Percentiles rank a stretch among this genome's conserved stretches.
These are phyloP conservation scores for Pleurotus tuber-regium DNA, from an alignment of 768 basidiomycete species.

Conservation along the genomic window DNA sequence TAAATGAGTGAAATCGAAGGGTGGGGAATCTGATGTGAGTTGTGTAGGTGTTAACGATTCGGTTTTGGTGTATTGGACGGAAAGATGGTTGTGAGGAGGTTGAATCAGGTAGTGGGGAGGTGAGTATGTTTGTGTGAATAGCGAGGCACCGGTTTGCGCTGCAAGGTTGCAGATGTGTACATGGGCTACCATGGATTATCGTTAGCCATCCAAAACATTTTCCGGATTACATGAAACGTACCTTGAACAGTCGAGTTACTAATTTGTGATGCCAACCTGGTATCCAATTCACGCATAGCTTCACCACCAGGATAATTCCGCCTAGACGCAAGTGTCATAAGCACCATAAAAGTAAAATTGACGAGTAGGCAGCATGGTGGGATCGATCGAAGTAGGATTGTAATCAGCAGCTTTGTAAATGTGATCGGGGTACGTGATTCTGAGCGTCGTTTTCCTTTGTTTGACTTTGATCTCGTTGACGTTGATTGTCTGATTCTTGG, in stretches of 20 bases:
- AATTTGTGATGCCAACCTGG: slow-evolving; percentile 13
- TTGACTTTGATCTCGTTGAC: slow-evolving; percentile 43
- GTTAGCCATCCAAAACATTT: background rate
- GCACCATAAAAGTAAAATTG: slow-evolving; percentile 52
- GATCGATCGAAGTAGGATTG: slow-evolving; percentile 41
- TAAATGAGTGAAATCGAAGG: slow-evolving; percentile 53
- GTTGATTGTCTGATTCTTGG: slow-evolving; percentile 39
- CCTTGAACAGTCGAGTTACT: background rate
- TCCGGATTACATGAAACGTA: background rate
- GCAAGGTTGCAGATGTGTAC: slow-evolving; percentile 85
- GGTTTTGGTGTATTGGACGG: slow-evolving; percentile 74
- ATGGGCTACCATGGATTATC: slow-evolving; percentile 37
- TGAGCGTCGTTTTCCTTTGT: slow-evolving; percentile 14
- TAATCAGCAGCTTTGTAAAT: slow-evolving; percentile 33
- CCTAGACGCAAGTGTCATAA: slow-evolving; percentile 58
- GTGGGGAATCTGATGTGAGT: slow-evolving; percentile 30
- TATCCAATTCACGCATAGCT: slow-evolving; percentile 64
- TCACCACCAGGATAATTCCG: slow-evolving; percentile 89
- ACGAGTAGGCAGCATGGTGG: slow-evolving; percentile 33
- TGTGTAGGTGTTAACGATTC: slow-evolving; percentile 51
- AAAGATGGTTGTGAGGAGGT: slow-evolving; percentile 14
- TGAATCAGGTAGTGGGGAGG: slow-evolving; percentile 46
- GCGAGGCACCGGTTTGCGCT: slow-evolving; percentile 86
- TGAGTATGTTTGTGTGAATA: slow-evolving; percentile 74
- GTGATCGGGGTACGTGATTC: background rate